Evolutionary conservation across 139 green algal genomes (phyloP), one percentile per base, ranked within the genome.

Genomic region (Asterochloris sp.): DNA sequence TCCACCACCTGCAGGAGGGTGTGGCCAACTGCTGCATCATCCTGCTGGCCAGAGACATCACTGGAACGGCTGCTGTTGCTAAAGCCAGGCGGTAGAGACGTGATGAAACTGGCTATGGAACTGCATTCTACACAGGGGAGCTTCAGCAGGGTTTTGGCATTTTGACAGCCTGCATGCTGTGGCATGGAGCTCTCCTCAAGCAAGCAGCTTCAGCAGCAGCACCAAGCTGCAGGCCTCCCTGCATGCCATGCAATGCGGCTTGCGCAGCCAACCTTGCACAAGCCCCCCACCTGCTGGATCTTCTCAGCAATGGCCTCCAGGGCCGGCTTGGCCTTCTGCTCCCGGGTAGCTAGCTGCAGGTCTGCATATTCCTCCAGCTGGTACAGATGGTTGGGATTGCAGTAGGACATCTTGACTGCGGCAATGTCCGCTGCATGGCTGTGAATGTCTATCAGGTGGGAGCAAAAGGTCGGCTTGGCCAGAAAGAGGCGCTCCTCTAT

Each of bases 241-340:
- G 66, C 66, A 71, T 13, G 21, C 21, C 38, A 6, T 71, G 21
- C 66, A 71, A 71, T 26, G 66, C 17, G 66, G 19, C 66, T 10
- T 21, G 19, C 19, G 2, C 17, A 71, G 66, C 19, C 66, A 6
- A 71, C 17, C 17, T 71, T 71, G 17, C 66, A 71, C 66, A 71
- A 71, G 28, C 23, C 14, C 13, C 11, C 54, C 47, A 89, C 86
- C 83, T 89, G 85, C 83, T 96, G 92, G 13, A 94, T 87, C 79
- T 91, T 91, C 76, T 96, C 93, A 24, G 91, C 86, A 67, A 92
- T 87, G n/a, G 82, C 73, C 76, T 94, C 91, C 38, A 96, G 76
- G 15, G 81, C 82, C 17, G 92, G 90, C 66, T 91, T 92, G 26
- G 91, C 91, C 71, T 90, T 92, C 73, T 91, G 83, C 88, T 94